Percentiles rank a stretch among this genome's conserved stretches.
phyloP scores from a whole-genome alignment of 2,329 filamentous ascomycete species.

The Ceratocystis cubensis region DNA sequence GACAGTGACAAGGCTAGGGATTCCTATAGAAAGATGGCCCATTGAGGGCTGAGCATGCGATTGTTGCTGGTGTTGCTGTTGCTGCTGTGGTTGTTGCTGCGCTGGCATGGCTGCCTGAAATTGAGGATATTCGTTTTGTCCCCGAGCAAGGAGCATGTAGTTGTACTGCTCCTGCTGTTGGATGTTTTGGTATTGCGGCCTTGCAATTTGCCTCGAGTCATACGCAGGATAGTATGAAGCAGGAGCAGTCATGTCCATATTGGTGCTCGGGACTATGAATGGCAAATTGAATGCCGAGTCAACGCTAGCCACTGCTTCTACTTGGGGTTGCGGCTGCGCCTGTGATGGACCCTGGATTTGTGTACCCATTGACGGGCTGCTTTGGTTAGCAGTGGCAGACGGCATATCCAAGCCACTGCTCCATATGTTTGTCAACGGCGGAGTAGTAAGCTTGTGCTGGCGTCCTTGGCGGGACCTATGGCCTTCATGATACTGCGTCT shows the following conservation, averaged over 20 bases:
- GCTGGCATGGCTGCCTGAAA: neutral
- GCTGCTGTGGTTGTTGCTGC: neutral
- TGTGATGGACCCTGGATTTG: conserved; percentile 26
- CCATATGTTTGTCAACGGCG: conserved; percentile 37
- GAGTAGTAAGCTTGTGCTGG: conserved; percentile 34
- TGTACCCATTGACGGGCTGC: conserved; percentile 36
- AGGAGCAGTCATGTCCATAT: neutral
- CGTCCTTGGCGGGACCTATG: conserved; percentile 26
- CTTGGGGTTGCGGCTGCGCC: conserved; percentile 28
- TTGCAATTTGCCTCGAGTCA: neutral
- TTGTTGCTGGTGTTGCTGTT: neutral
- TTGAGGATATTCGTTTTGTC: neutral
- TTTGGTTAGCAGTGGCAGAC: conserved; percentile 31
- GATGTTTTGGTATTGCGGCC: conserved; percentile 28
- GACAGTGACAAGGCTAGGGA: neutral
- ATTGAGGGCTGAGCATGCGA: conserved; percentile 27
- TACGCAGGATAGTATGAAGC: neutral
- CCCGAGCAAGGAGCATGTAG: neutral
- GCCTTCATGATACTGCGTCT: conserved; percentile 10
- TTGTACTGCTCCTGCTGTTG: conserved; percentile 8
- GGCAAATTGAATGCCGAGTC: neutral
- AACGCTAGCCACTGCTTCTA: neutral
- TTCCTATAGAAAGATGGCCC: neutral
- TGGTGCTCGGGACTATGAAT: neutral
- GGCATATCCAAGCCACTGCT: conserved; percentile 32